Evolutionary conservation across 371 early-diverging fungal genomes (phyloP).

Genomic region (Mucor lusitanicus): DNA sequence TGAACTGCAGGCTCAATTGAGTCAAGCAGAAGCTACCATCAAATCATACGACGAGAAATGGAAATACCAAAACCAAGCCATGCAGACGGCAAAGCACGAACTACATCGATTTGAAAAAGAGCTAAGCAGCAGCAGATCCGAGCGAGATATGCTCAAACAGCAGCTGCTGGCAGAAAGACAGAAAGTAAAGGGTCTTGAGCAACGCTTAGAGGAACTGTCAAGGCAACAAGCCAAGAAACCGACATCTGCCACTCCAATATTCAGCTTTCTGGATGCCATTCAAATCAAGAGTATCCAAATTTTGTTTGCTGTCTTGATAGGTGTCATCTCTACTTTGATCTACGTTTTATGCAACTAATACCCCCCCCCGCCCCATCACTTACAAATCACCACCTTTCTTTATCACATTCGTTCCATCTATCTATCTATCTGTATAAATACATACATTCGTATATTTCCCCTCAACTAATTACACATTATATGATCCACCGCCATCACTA

Average conservation of each 20-base stretch:
- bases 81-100: conserved; percentile 24
- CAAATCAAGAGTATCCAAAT: conserved; percentile 11
- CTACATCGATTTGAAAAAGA: conserved; percentile 16
- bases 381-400: background rate
- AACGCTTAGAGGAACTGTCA: conserved; percentile 2
- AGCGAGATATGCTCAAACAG: background rate
- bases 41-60: conserved; percentile 17
- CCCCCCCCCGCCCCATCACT: background rate
- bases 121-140: background rate
- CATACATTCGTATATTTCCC: background rate
- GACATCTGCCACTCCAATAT: background rate
- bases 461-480: background rate
- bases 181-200: conserved; percentile 8
- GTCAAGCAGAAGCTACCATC: conserved; percentile 13
- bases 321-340: conserved; percentile 17
- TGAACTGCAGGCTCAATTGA: conserved; percentile 11
- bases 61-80: conserved; percentile 19
- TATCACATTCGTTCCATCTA: background rate
- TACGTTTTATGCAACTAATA: conserved; percentile 20
- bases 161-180: conserved; percentile 9
- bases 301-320: conserved; percentile 10
- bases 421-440: background rate
- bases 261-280: conserved; percentile 12
- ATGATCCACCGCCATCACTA: background rate
- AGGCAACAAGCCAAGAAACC: background rate